Base-by-base conservation (phyloP, 768 basidiomycete genomes). In the Phaeolepiota aurea region DNA sequence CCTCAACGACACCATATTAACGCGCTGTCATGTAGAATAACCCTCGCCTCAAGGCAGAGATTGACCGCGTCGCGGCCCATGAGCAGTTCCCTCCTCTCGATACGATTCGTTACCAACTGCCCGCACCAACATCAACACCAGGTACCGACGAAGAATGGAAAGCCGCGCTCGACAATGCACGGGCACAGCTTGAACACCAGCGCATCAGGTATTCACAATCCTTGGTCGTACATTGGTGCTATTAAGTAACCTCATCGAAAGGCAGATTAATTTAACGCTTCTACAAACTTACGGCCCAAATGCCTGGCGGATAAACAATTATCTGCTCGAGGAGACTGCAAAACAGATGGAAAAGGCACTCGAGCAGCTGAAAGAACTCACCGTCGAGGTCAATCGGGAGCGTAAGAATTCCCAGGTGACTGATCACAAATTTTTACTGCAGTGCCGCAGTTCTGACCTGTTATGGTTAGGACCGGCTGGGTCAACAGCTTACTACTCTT, bases 291-390 rank as follows among this genome's bases (percentile, higher is more conserved):
- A 94, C 53, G 94, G 87, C 3, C 65, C 82, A 13, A 97, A 98
- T 65, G 84, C 87, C 10, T 94, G 88, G 86, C 77, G 86, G 46
- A 79, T 92, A 59, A 81, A 88, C 55, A 98, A 97, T 59, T 91
- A 90, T 53, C 69, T 87, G 21, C 64, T 92, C 16, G 90, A 94
- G 57, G 72, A 78, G 18, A 77, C 82, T 22, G 78, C 82, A 5
- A 82, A 81, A 51, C 74, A 78, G 44, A 65, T 77, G 5, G 89
- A 91, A 58, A 71, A 68, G 46, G 66, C 77, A 7, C 58, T 87
- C n/a, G 90, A 89, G 52, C 78, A 84, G 47, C 49, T 92, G 44
- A 83, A 82, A 57, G 74, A 88, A 54, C 57, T 80, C 37, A 87
- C 87, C 0, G 81, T 85, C 0, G 87, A 87, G 42, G 70, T 98